phyloP scores from a whole-genome alignment of 257 asterid genomes.

The Asclepias syriaca region DNA sequence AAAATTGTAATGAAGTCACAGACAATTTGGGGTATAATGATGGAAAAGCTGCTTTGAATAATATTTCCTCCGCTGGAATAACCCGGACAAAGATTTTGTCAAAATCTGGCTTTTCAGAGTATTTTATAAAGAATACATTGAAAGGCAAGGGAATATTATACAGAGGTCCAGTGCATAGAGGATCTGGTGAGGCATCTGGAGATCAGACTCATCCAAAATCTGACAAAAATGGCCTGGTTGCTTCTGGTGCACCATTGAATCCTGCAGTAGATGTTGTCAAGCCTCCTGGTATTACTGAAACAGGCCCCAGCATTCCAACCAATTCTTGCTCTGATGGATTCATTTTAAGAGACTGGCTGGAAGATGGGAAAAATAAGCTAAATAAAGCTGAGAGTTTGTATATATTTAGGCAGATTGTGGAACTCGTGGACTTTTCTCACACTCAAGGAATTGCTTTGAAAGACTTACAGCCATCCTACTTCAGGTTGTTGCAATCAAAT shows the following conservation, averaged over 20 bases:
- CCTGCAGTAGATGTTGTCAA: conserved; percentile 27
- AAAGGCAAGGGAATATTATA: conserved; percentile 71
- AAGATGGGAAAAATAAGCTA: conserved; percentile 42
- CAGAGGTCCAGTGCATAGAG: conserved; percentile 42
- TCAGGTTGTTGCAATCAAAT: conserved; percentile 54
- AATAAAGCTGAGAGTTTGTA: conserved; percentile 54
- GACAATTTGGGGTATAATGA: conserved; percentile 29
- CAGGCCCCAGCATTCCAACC: conserved; percentile 22
- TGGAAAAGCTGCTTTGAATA: conserved; percentile 34
- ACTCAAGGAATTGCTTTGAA: conserved; percentile 57
- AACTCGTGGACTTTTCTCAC: conserved; percentile 70
- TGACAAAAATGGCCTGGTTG: conserved; percentile 23
- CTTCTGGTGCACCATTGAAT: conserved; percentile 34
- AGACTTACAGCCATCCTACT: conserved; percentile 71
- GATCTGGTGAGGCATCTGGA: conserved; percentile 29
- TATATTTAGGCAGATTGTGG: conserved; percentile 70
- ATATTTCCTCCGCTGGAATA: conserved; percentile 54
- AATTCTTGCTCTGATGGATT: conserved; percentile 38
- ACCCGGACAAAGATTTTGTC: conserved; percentile 74
- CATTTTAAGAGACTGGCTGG: conserved; percentile 76
- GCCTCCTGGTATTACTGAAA: conserved; percentile 37
- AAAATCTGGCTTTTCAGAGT: conserved; percentile 74
- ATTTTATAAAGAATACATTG: conserved; percentile 63
- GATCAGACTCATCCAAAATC: conserved; percentile 31
- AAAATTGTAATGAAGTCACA: conserved; percentile 21